Base-by-base conservation (phyloP, 192 early-diverging fungal genomes). In the Umbelopsis sp. region DNA sequence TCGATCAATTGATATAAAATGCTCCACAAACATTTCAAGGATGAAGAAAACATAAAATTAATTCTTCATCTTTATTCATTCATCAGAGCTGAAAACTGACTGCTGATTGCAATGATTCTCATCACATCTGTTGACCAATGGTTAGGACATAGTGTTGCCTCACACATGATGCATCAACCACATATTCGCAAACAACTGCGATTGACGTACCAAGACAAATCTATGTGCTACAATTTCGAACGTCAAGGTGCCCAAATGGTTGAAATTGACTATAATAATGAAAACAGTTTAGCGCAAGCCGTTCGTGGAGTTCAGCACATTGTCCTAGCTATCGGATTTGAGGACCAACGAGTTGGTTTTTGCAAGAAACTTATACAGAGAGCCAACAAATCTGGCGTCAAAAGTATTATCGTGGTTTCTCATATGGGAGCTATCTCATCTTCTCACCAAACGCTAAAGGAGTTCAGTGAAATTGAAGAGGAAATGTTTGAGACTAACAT, bases 41-140 rank as follows among this genome's bases (percentile, higher is more conserved):
- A 10, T 9, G 37, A 10, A 41, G 2, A 41, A 41, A 41, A 41
- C 37, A 6, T 30, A 41, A 1, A 41, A 41, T 41, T 6, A 41
- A 22, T 23, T 52, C 22, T 23, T 11, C 12, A 52, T 21, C 51
- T 22, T 13, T 20, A 52, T 67, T 49, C 20, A 15, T 33, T 27
- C 20, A 16, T 33, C 27, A 16, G 35, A 41, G 12, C 21, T 44
- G 15, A 35, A 33, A 45, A 53, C 41, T 25, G 23, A 55, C 33
- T 47, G 18, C 44, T 16, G 15, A 64, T 64, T 30, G 25, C 49
- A 37, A 75, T 75, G 76, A 50, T 78, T 52, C 61, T 78, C 9
- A 78, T 78, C 27, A 73, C 76, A 7, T 35, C 50, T 7, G 76
- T 68, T 18, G 76, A 78, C 33, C 70, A 78, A 47, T 73, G 50